phyloP scores from a whole-genome alignment of 306 rosid genomes.

The Abrus precatorius region DNA sequence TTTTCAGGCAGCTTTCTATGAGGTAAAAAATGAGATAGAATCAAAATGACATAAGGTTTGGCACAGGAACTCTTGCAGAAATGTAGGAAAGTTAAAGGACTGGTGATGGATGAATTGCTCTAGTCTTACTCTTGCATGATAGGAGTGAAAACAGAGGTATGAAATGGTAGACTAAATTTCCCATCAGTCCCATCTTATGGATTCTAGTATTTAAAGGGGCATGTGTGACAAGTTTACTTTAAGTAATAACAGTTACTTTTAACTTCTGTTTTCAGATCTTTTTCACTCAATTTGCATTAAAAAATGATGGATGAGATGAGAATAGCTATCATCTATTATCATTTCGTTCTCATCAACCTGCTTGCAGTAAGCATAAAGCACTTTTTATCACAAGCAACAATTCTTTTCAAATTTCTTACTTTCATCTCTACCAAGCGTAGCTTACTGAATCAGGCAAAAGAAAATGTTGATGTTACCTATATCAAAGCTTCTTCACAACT shows the following conservation, averaged over 20 bases:
- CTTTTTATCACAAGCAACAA: constrained; percentile 29
- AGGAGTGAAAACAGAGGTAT: constrained; percentile 19
- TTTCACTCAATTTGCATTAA: neutral
- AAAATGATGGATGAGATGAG: neutral
- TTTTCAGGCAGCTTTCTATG: neutral
- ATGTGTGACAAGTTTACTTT: neutral
- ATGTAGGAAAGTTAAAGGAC: neutral
- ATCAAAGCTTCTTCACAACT: constrained; percentile 72
- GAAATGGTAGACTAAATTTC: neutral
- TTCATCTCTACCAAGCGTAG: constrained; percentile 31
- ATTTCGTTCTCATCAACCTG: constrained; percentile 25
- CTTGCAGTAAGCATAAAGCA: constrained; percentile 6
- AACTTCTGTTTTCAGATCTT: neutral
- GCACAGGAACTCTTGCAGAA: neutral
- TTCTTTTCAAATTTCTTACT: constrained; percentile 26
- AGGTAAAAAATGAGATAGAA: neutral
- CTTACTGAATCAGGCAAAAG: constrained; percentile 20
- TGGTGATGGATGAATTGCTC: neutral
- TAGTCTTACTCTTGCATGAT: neutral
- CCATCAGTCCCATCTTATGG: neutral
- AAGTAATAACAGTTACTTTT: neutral
- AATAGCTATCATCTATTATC: neutral
- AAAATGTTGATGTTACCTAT: constrained; percentile 50
- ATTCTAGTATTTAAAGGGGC: neutral
- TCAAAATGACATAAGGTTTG: neutral